phyloP scores from a whole-genome alignment of 2,329 filamentous ascomycete genomes.

The Cordyceps pruinosa region DNA sequence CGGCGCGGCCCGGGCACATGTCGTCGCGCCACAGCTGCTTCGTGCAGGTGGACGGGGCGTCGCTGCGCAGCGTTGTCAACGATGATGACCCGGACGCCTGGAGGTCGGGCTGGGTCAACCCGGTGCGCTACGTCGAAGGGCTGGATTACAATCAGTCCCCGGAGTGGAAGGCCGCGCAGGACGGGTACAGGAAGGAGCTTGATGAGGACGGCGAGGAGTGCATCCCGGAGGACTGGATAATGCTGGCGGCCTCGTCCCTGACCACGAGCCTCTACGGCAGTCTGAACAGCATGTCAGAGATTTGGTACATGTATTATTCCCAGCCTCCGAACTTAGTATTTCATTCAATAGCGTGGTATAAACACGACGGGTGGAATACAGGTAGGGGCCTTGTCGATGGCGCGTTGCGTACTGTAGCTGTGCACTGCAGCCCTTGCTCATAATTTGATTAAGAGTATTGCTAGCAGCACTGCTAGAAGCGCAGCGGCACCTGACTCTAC shows the following conservation, averaged over 20 bases:
- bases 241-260: not conserved
- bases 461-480: too few relatives aligned
- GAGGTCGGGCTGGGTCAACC: not conserved
- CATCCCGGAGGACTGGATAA: not conserved
- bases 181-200: not conserved
- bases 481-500: too few relatives aligned
- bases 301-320: not conserved
- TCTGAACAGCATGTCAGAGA: not conserved
- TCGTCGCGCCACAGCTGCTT: not conserved
- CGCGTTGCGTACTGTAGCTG: too few relatives aligned
- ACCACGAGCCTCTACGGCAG: not conserved
- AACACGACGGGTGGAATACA: not conserved
- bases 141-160: not conserved
- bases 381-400: too few relatives aligned
- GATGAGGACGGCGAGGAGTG: not conserved
- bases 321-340: not conserved
- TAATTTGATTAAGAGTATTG: too few relatives aligned
- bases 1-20: not conserved
- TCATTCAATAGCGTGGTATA: not conserved
- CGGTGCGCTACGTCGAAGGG: not conserved
- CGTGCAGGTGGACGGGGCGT: slow-evolving; percentile 1
- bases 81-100: not conserved
- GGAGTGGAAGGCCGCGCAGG: not conserved
- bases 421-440: too few relatives aligned
- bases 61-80: not conserved